These are phyloP conservation scores for Myxozyma geophila DNA, from an alignment of 805 yeast genomes.

Conservation along the genomic window DNA sequence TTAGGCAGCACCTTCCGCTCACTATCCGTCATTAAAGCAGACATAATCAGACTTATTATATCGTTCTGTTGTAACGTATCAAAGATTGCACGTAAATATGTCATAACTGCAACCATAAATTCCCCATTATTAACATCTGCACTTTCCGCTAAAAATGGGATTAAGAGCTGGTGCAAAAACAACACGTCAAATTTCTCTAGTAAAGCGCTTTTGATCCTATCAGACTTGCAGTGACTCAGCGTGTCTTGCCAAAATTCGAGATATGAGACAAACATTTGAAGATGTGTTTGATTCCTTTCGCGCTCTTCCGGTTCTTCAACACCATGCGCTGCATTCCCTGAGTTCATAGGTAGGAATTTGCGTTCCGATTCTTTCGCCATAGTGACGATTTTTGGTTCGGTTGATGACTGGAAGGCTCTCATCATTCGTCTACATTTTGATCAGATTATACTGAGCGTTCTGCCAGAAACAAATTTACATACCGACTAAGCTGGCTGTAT, in stretches of 20 bases:
- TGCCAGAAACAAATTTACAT: not conserved
- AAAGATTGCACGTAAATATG: constrained; percentile 39
- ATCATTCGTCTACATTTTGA: constrained; percentile 19
- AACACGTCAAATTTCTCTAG: constrained; percentile 39
- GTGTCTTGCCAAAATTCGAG: constrained; percentile 43
- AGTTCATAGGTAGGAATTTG: constrained; percentile 17
- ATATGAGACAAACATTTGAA: constrained; percentile 38
- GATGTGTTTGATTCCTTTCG: constrained; percentile 21
- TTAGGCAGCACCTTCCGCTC: not conserved
- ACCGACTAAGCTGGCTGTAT: constrained; percentile 38
- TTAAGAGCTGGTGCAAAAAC: constrained; percentile 41
- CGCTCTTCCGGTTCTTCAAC: constrained; percentile 22
- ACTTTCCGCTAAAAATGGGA: constrained; percentile 41
- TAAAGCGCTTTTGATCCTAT: constrained; percentile 25
- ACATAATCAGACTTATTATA: constrained; percentile 16
- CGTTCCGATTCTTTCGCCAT: constrained; percentile 33
- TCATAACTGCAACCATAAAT: constrained; percentile 37
- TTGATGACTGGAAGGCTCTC: constrained; percentile 30
- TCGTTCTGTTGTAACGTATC: constrained; percentile 28
- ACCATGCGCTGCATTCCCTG: constrained; percentile 7
- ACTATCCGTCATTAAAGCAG: not conserved
- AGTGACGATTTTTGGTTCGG: constrained; percentile 37
- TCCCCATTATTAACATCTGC: constrained; percentile 33
- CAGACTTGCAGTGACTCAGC: constrained; percentile 35
- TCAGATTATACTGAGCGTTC: not conserved